Percentiles rank a stretch among this genome's conserved stretches.
Conservation (phyloP, 2,329 filamentous ascomycete species). For the Graphilbum fragrans region DNA sequence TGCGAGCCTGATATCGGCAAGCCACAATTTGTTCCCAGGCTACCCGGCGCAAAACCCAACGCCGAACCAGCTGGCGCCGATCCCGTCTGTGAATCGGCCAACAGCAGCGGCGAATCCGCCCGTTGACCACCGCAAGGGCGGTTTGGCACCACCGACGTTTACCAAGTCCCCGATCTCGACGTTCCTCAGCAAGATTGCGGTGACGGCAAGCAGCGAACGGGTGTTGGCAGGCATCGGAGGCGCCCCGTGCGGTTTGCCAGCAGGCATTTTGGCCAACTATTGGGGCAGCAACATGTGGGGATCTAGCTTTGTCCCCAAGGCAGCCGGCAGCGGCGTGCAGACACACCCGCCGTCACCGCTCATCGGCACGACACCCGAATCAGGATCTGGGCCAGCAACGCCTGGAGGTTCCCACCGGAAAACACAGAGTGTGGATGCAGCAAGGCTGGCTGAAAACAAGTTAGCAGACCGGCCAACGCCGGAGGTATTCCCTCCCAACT, state of each 20-base stretch:
- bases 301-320: conserved; percentile 11
- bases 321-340: neutral
- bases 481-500: conserved; percentile 58
- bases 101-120: too few species aligned
- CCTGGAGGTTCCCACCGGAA: conserved; percentile 23
- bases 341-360: neutral
- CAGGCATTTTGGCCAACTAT: conserved; percentile 80
- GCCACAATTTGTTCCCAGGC: conserved; percentile 64
- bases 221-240: conserved; percentile 43
- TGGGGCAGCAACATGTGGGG: conserved; percentile 84
- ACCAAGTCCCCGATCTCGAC: conserved; percentile 76
- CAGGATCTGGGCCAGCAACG: conserved; percentile 8
- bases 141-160: conserved; percentile 67
- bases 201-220: conserved; percentile 68
- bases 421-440: conserved; percentile 27
- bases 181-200: conserved; percentile 74
- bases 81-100: too few species aligned
- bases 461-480: conserved; percentile 23
- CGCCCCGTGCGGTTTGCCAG: conserved; percentile 62
- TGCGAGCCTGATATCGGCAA: conserved; percentile 74
- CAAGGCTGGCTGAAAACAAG: conserved; percentile 18
- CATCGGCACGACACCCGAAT: neutral
- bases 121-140: conserved; percentile 30
- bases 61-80: neutral
- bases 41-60: conserved; percentile 19